Base-by-base conservation (phyloP, 371 early-diverging fungal genomes). In the Actinomortierella ambigua region DNA sequence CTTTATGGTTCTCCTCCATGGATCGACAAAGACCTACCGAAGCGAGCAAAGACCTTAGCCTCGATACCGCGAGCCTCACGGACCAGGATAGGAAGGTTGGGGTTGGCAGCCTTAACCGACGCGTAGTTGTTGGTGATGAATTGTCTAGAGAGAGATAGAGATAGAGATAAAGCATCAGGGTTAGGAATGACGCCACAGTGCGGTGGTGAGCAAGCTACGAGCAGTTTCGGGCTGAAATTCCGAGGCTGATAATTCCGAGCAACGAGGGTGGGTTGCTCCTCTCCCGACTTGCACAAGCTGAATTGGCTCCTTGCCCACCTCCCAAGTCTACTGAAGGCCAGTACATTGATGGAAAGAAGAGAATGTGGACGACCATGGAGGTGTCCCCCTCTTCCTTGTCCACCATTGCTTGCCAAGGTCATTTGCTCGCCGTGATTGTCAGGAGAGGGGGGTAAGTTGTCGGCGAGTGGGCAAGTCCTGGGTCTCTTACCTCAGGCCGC, bases 21-120 rank as follows among this genome's bases (percentile, higher is more conserved):
- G 50, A 53, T 2, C 28, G 26, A 34, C 11, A 50, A 22, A 41
- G 20, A 69, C 81, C 54, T 83, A 95, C 96, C 93, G 73, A 93
- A 96, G 57, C 95, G 90, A 62, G 93, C 97, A 82, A 93, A 94
- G 53, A 92, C 87, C 63, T 93, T 84, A 20, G 96, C 92, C 77
- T 95, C 91, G 53, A 93, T 86, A 50, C 91, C 91, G 50, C 77
- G 77, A 27, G 94, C 95, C 78, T 97, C 97, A 67, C 97, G 91
- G 52, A 97, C 85, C 22, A 97, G 86, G 64, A 97, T 90, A 44
- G 96, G 96, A 42, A 97, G 83, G 27, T 84, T 79, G 28, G 97
- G 97, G 82, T 97, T 94, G 57, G 85, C 91, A 59, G 86, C 68
- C 78, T 95, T 95, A 54, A 97, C 75, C 42, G 80, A 80, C 8